These are phyloP conservation scores for Panus rudis DNA, from an alignment of 768 basidiomycete genomes.

Conservation along the genomic window DNA sequence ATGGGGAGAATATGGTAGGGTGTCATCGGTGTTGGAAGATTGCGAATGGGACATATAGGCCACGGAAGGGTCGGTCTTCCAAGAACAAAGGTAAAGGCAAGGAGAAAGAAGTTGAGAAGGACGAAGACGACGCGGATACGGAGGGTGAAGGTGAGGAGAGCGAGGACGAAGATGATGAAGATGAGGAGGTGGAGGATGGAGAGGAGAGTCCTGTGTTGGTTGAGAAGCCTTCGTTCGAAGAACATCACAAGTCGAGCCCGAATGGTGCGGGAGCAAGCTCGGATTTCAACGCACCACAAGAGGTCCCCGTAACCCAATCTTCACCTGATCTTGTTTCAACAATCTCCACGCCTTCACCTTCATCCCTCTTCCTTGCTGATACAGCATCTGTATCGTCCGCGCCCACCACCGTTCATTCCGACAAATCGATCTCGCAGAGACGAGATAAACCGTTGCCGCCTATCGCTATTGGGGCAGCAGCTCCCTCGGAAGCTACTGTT, in stretches of 20 bases:
- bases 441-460: too few relatives aligned
- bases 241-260: too few relatives aligned
- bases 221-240: too few relatives aligned
- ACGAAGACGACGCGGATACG: conserved; percentile 8
- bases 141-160: conserved; percentile 17
- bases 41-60: conserved; percentile 55
- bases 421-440: not conserved
- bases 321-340: conserved; percentile 5
- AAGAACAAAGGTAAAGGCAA: not conserved
- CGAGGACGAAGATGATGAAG: conserved; percentile 11
- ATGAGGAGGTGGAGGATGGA: too few relatives aligned
- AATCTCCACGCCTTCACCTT: conserved; percentile 9
- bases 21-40: conserved; percentile 95
- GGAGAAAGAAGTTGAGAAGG: conserved; percentile 6
- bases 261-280: not conserved
- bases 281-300: not conserved
- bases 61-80: too few relatives aligned
- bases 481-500: conserved; percentile 10
- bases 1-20: conserved; percentile 92
- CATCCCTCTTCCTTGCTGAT: conserved; percentile 13
- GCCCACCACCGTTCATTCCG: conserved; percentile 18
- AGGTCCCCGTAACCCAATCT: too few relatives aligned
- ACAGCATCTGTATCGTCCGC: conserved; percentile 15
- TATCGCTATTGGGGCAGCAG: not conserved
- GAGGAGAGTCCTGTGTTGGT: conserved; percentile 22